Conservation (phyloP, 176 grass and related monocot genomes). For the Aechmea fasciata region DNA sequence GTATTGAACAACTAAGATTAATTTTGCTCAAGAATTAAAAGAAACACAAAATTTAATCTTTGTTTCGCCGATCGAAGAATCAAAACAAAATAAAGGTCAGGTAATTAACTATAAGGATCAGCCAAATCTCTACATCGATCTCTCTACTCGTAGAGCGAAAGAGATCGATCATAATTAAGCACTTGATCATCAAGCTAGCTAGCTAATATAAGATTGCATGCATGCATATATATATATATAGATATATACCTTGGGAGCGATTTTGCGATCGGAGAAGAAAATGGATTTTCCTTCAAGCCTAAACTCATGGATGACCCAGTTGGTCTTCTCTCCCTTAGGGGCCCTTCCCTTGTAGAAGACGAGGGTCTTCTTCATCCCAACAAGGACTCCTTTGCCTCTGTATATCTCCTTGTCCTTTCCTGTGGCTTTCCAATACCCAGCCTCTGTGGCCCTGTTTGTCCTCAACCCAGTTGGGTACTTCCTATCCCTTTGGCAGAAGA, state of each 20-base stretch:
- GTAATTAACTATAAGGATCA: neutral
- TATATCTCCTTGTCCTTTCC: conserved; percentile 72
- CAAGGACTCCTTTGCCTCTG: conserved; percentile 14
- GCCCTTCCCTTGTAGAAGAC: conserved; percentile 76
- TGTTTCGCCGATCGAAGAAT: neutral
- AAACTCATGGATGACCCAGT: conserved; percentile 86
- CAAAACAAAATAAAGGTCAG: neutral
- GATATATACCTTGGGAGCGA: conserved; percentile 15
- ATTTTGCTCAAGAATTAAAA: neutral
- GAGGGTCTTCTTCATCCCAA: conserved; percentile 84
- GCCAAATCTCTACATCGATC: too few relatives aligned
- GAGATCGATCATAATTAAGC: too few relatives aligned
- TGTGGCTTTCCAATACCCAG: conserved; percentile 83
- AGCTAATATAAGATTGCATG: too few relatives aligned
- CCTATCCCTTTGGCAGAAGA: conserved; percentile 50
- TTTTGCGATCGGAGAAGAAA: neutral
- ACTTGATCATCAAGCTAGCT: too few relatives aligned
- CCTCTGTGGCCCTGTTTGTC: conserved; percentile 60
- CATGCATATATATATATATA: too few relatives aligned
- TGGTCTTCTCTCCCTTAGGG: conserved; percentile 56
- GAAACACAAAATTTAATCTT: too few relatives aligned
- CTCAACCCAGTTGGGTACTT: conserved; percentile 65
- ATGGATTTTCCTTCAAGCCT: conserved; percentile 39
- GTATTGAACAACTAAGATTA: too few relatives aligned
- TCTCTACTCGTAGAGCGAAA: too few relatives aligned